Base-by-base conservation (phyloP, 441 rosid genomes). In the California macrophylla region DNA sequence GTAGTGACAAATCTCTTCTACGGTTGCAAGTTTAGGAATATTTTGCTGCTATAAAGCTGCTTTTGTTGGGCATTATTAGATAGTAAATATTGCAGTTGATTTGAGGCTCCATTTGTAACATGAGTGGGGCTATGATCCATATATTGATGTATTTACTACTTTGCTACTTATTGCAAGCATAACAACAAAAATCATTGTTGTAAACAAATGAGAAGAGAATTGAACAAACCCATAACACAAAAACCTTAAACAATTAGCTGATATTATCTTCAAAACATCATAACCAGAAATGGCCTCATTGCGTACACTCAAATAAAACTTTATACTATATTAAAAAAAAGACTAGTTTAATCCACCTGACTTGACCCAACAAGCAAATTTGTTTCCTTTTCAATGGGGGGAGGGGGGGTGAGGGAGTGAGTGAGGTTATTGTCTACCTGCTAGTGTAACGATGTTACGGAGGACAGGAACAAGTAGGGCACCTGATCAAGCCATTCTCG, bases 401-500 rank as follows among this genome's bases (percentile, higher is more conserved):
- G 34, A n/a, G n/a, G n/a, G n/a, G n/a, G n/a, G n/a, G n/a, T n/a
- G n/a, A n/a, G n/a, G n/a, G n/a, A n/a, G n/a, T n/a, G n/a, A n/a
- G n/a, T n/a, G n/a, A n/a, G n/a, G n/a, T n/a, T n/a, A n/a, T n/a
- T n/a, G n/a, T n/a, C n/a, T n/a, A n/a, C n/a, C n/a, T n/a, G n/a
- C n/a, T n/a, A n/a, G n/a, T n/a, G n/a, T n/a, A n/a, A n/a, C n/a
- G n/a, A n/a, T n/a, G 42, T 36, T 36, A 36, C 40, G 52, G 72
- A 36, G 77, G 78, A 68, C 66, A 82, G 16, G 85, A 79, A 77
- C 93, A 88, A 73, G 89, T 81, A 2, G 80, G 76, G 86, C 93
- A 88, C 82, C 89, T 81, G 75, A 81, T 77, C 38, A 88, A 79
- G 24, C 93, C 93, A 69, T 85, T 83, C 77, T 81, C 90, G 42